These are phyloP conservation scores for Rhodotorula mucilaginosa DNA, from an alignment of 1,284 basidiomycete genomes.

Conservation along the genomic window DNA sequence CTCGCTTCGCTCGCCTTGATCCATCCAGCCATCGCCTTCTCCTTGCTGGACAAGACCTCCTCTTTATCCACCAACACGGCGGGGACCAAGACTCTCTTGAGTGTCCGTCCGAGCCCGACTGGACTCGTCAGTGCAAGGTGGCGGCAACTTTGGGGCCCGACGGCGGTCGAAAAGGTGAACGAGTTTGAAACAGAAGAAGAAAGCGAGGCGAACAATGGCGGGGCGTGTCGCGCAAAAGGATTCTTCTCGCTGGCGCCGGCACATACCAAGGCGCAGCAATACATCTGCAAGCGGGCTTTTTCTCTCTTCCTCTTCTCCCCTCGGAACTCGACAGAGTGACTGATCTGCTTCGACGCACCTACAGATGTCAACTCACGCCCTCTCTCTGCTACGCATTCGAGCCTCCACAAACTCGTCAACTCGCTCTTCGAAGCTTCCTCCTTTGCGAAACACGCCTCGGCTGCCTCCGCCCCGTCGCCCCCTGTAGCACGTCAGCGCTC, in stretches of 20 bases:
- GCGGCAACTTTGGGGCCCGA: slow-evolving; percentile 34
- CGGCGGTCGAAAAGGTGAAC: slow-evolving; percentile 26
- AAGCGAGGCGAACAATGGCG: background rate
- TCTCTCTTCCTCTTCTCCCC: background rate
- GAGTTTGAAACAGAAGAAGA: background rate
- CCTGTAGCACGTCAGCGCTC: slow-evolving; percentile 12
- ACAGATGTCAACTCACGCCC: slow-evolving; percentile 80
- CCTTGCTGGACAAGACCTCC: slow-evolving; percentile 58
- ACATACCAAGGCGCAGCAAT: slow-evolving; percentile 38
- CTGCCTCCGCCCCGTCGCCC: slow-evolving; percentile 16
- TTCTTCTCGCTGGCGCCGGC: slow-evolving; percentile 40
- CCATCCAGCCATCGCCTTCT: slow-evolving; percentile 67
- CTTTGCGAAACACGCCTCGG: slow-evolving; percentile 59
- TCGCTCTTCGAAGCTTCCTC: slow-evolving; percentile 63
- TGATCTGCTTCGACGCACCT: background rate
- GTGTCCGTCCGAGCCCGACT: slow-evolving; percentile 7
- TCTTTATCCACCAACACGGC: background rate
- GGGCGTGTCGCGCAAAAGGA: slow-evolving; percentile 13
- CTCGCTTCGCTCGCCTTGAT: slow-evolving; percentile 70
- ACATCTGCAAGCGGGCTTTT: slow-evolving; percentile 33
- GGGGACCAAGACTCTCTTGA: slow-evolving; percentile 13
- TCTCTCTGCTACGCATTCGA: slow-evolving; percentile 57
- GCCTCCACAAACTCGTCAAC: slow-evolving; percentile 69
- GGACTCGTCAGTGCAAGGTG: slow-evolving; percentile 27
- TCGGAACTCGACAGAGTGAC: background rate